phyloP scores from a whole-genome alignment of 495 filamentous ascomycete genomes.

The Opeltia flavorubescens region DNA sequence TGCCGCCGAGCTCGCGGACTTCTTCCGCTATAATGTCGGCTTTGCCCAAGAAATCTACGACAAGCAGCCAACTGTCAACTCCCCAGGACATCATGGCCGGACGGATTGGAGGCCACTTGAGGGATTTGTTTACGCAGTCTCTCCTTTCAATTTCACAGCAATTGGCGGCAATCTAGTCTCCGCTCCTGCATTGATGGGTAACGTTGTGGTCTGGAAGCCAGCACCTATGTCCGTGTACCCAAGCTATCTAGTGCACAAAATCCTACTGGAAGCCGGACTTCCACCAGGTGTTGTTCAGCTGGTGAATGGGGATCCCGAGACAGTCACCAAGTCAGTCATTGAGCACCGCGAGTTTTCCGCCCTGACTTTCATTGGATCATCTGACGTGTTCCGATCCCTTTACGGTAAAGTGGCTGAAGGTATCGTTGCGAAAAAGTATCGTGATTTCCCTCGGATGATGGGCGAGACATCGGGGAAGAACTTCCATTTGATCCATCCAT shows the following conservation, averaged over 20 bases:
- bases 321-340: conserved; percentile 55
- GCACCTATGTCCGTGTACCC: conserved; percentile 57
- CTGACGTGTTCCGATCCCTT: conserved; percentile 60
- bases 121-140: conserved; percentile 57
- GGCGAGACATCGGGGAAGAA: conserved; percentile 84
- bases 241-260: conserved; percentile 61
- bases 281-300: conserved; percentile 68
- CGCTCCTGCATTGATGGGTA: conserved; percentile 59
- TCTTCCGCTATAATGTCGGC: conserved; percentile 63
- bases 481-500: conserved; percentile 64
- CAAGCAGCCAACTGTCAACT: conserved; percentile 51
- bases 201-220: conserved; percentile 79
- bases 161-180: conserved; percentile 62
- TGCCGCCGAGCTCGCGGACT: conserved; percentile 82
- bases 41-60: conserved; percentile 64
- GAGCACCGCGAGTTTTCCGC: conserved; percentile 55
- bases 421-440: conserved; percentile 49
- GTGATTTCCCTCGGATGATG: conserved; percentile 61
- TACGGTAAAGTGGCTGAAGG: conserved; percentile 55
- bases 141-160: conserved; percentile 63
- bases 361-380: conserved; percentile 66
- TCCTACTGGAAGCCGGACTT: conserved; percentile 65
- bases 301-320: conserved; percentile 57
- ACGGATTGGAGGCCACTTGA: conserved; percentile 47
- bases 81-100: conserved; percentile 23